A percentile compares a stretch with the other conserved stretches of the same genome.
Evolutionary conservation across 202 grass and related monocot species (phyloP).

Genomic region (Bolboschoenoplectus hybrid): DNA sequence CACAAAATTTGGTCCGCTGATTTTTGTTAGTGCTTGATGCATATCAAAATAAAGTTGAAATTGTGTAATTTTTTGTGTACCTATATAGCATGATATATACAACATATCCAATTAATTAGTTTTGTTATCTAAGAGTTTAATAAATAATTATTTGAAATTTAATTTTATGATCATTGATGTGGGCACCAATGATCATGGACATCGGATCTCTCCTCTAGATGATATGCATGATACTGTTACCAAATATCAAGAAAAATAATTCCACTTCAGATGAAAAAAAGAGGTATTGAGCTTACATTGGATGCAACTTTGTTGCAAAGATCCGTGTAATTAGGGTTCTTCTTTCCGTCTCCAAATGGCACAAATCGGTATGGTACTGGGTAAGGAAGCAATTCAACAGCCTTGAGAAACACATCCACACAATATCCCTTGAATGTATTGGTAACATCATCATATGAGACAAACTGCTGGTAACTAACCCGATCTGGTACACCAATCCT

Average conservation of each 20-base stretch:
- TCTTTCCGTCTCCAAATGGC: constrained; percentile 64
- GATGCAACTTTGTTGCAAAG: constrained; percentile 60
- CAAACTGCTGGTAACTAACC: constrained; percentile 67
- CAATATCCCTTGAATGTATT: constrained; percentile 79
- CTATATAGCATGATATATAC: too few relatives aligned
- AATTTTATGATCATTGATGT: too few relatives aligned
- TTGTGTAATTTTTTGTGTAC: too few relatives aligned
- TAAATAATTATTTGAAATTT: too few relatives aligned
- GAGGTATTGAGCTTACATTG: constrained; percentile 59
- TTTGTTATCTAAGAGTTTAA: too few relatives aligned
- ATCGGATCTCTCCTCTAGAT: neutral
- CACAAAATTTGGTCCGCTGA: too few relatives aligned
- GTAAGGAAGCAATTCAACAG: constrained; percentile 85
- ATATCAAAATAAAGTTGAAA: too few relatives aligned
- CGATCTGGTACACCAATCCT: constrained; percentile 80
- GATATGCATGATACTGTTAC: neutral
- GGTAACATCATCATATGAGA: constrained; percentile 59
- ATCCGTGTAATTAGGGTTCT: constrained; percentile 70
- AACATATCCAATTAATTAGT: too few relatives aligned
- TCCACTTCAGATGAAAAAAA: neutral
- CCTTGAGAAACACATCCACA: constrained; percentile 84
- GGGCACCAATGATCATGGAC: too few relatives aligned
- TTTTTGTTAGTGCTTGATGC: too few relatives aligned
- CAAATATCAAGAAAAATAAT: neutral
- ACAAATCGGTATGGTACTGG: constrained; percentile 76